Base-by-base conservation (phyloP, 768 basidiomycete genomes). In the Lentinula sp. region DNA sequence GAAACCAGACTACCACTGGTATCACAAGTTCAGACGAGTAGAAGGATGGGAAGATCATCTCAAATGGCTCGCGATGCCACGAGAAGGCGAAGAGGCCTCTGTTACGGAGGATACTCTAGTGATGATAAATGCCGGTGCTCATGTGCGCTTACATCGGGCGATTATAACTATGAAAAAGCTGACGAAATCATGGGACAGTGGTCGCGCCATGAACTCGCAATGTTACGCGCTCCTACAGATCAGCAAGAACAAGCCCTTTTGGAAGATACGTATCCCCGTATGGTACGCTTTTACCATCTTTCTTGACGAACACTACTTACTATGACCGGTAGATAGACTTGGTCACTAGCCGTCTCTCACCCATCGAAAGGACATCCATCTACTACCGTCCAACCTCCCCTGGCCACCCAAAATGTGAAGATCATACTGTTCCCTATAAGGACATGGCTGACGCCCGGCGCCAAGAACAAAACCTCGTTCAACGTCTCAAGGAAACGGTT, bases 31-130 rank as follows among this genome's bases (percentile, higher is more conserved):
- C 39, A 68, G 68, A 35, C 64, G 67, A 18, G 70, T 71, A n/a
- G 64, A 67, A 3, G 65, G 63, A 7, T 71, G 70, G 70, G 68
- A 69, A 23, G 53, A 66, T 18, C 69, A 67, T 34, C 65, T 73
- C 23, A 65, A 65, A 46, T 62, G 67, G 48, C 64, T 67, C 2
- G 63, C 66, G 2, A 51, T 43, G 51, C 63, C 66, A 2, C 34
- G 67, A 35, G 57, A 60, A 37, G 70, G 67, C 13, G 71, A 71
- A 50, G 67, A 67, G 43, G 63, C 61, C 0, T 46, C 65, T 10
- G 67, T 70, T 13, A 66, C 65, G 15, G 70, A 70, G 49, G 70
- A 72, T 54, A 69, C 70, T 9, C 57, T 72, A n/a, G 59, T 72
- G 34, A 23, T 72, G 35, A 64, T 71, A 62, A 72, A 72, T 53